Evolutionary conservation across 495 filamentous ascomycete species (phyloP).

Genomic region (Cercophora samala): DNA sequence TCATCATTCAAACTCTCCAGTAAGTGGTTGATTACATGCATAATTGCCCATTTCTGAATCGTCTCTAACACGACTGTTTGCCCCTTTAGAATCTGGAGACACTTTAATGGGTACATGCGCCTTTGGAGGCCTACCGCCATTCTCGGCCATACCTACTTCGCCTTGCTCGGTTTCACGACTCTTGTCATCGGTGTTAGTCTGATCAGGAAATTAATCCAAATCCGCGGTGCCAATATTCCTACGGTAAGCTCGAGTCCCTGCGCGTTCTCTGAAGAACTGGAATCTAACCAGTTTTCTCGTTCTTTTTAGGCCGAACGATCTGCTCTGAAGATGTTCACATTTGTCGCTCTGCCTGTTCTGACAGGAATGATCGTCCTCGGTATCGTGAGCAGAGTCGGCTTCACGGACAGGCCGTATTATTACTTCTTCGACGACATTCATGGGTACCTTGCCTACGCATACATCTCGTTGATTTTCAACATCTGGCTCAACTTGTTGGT

Average conservation of each 20-base stretch:
- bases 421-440: neutral
- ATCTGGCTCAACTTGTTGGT: neutral
- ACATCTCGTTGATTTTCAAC: neutral
- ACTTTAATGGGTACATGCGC: too few relatives aligned
- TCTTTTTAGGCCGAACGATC: neutral
- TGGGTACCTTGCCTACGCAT: neutral
- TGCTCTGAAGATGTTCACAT: neutral
- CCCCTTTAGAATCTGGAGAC: too few relatives aligned
- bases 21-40: neutral
- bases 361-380: neutral
- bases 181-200: neutral
- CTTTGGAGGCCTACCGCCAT: neutral
- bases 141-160: neutral
- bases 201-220: neutral
- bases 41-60: neutral
- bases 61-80: neutral
- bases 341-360: neutral
- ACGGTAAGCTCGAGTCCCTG: neutral
- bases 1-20: neutral
- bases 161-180: neutral
- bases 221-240: neutral
- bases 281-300: neutral
- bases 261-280: neutral
- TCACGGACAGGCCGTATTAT: neutral
- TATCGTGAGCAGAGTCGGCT: neutral